Percentiles rank a stretch among this genome's conserved stretches.
Evolutionary conservation across 2,329 filamentous ascomycete genomes (phyloP).

Genomic region (Pestalotiopsis sp.): DNA sequence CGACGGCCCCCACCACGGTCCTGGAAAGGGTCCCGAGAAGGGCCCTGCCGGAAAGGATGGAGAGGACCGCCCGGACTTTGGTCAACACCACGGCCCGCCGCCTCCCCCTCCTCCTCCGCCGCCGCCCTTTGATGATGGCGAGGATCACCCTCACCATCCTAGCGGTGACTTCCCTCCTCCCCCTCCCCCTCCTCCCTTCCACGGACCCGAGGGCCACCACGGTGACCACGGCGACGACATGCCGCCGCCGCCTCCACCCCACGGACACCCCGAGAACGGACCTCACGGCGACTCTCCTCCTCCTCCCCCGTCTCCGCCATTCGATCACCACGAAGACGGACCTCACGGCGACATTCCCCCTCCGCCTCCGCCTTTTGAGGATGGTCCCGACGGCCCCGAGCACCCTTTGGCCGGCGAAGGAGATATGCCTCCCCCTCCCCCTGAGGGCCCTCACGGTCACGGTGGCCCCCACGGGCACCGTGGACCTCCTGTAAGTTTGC

Average conservation of each 20-base stretch:
- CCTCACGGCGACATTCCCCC: slow-evolving; percentile 8
- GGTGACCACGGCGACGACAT: neutral
- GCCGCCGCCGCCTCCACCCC: slow-evolving; percentile 14
- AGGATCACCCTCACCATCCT: slow-evolving; percentile 2
- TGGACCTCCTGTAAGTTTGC: neutral
- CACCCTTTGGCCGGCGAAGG: slow-evolving; percentile 2
- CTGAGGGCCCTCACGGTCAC: slow-evolving; percentile 3
- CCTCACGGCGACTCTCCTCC: neutral
- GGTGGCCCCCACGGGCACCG: slow-evolving; percentile 9
- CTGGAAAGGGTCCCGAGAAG: neutral
- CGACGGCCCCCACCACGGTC: slow-evolving; percentile 4
- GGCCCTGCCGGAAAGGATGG: neutral
- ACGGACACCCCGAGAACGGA: slow-evolving; percentile 1
- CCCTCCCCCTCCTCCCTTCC: slow-evolving; percentile 11
- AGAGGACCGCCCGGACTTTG: slow-evolving; percentile 6
- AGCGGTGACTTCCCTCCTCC: slow-evolving; percentile 11
- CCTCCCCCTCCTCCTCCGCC: slow-evolving; percentile 12
- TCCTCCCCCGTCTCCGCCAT: slow-evolving; percentile 11
- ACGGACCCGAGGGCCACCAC: slow-evolving; percentile 1
- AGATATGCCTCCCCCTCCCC: slow-evolving; percentile 12
- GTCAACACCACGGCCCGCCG: slow-evolving; percentile 13
- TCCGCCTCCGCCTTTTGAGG: slow-evolving; percentile 14
- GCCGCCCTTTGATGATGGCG: neutral
- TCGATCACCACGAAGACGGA: slow-evolving; percentile 5
- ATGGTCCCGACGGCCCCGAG: neutral